Percentiles rank a stretch among this genome's conserved stretches.
These are phyloP conservation scores for Colletotrichum tanaceti DNA, from an alignment of 2,329 filamentous ascomycete species.

Conservation along the genomic window DNA sequence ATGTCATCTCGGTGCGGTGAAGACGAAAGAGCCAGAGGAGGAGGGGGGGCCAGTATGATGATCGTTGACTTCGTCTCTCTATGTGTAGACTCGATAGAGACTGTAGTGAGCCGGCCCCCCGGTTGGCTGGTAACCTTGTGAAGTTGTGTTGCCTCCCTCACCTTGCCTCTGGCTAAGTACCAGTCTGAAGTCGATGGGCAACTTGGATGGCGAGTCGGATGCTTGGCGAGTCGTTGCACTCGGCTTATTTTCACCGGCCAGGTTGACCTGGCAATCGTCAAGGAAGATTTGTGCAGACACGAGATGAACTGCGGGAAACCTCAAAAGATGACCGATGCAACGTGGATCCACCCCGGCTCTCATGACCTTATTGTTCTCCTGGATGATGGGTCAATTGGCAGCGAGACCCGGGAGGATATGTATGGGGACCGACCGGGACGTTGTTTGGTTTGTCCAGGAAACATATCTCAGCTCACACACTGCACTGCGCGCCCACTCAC, in stretches of 20 bases:
- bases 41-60: background rate
- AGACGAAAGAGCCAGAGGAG: background rate
- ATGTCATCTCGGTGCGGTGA: slow-evolving; percentile 36
- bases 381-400: slow-evolving; percentile 31
- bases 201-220: background rate
- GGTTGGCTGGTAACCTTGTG: slow-evolving; percentile 4
- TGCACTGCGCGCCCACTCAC: no score
- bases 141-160: no score
- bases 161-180: no score
- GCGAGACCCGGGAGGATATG: slow-evolving; percentile 11
- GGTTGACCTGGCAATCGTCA: slow-evolving; percentile 6
- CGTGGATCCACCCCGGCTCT: slow-evolving; percentile 27
- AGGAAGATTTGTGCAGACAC: slow-evolving; percentile 16
- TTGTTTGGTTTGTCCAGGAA: background rate
- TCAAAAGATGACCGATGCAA: slow-evolving; percentile 17
- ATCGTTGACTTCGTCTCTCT: background rate
- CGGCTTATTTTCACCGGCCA: slow-evolving; percentile 18
- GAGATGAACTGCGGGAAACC: slow-evolving; percentile 32
- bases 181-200: no score
- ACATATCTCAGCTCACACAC: background rate
- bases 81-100: no score
- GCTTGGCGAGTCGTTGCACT: slow-evolving; percentile 24
- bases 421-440: background rate
- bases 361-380: background rate
- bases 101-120: background rate